Evolutionary conservation across 2,329 filamentous ascomycete genomes (phyloP).

Genomic region (Talaromyces sp.): DNA sequence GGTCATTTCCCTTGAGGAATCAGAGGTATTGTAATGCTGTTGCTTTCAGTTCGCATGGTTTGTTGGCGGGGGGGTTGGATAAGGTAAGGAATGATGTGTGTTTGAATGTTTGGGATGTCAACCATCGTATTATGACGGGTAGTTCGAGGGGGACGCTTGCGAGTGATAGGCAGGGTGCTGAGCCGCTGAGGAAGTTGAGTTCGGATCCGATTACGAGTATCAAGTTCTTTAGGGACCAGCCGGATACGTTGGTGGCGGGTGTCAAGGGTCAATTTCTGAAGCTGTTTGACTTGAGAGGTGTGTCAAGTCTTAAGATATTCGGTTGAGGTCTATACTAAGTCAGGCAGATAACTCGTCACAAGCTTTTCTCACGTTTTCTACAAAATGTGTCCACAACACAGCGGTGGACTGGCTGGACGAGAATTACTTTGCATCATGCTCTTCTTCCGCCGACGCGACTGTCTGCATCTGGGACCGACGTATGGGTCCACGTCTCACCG

Average conservation of each 20-base stretch:
- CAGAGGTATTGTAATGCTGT: slow-evolving; percentile 66
- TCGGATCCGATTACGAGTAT: slow-evolving; percentile 64
- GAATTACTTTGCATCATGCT: slow-evolving; percentile 63
- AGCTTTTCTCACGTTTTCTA: slow-evolving; percentile 51
- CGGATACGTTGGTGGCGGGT: slow-evolving; percentile 60
- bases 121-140: slow-evolving; percentile 44
- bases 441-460: slow-evolving; percentile 54
- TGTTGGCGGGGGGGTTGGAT: slow-evolving; percentile 62
- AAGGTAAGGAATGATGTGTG: slow-evolving; percentile 64
- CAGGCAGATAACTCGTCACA: slow-evolving; percentile 37
- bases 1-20: slow-evolving; percentile 59
- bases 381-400: slow-evolving; percentile 62
- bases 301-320: slow-evolving; percentile 17
- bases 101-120: slow-evolving; percentile 64
- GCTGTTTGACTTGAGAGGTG: slow-evolving; percentile 63
- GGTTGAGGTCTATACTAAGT: slow-evolving; percentile 12
- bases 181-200: slow-evolving; percentile 59
- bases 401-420: slow-evolving; percentile 64
- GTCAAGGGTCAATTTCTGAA: slow-evolving; percentile 61
- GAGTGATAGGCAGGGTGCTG: slow-evolving; percentile 33
- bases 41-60: slow-evolving; percentile 56
- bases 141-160: slow-evolving; percentile 33
- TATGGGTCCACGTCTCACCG: slow-evolving; percentile 41
- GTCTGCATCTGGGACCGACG: slow-evolving; percentile 65
- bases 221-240: slow-evolving; percentile 61